Evolutionary conservation across 306 rosid genomes (phyloP).

Genomic region (Cucumis hystrix): DNA sequence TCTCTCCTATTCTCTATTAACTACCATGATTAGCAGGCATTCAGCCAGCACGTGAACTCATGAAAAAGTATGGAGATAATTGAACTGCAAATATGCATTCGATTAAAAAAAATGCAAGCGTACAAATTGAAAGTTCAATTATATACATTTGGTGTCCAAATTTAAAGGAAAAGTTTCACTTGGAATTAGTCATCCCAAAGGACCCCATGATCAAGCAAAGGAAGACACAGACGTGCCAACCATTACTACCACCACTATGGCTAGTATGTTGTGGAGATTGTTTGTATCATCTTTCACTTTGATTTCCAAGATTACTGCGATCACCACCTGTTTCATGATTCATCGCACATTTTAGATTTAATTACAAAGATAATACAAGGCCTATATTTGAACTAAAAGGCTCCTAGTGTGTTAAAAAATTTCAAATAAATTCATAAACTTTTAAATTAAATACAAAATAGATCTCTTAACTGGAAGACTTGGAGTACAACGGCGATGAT

Average conservation of each 20-base stretch:
- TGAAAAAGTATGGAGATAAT: background rate
- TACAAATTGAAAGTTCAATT: background rate
- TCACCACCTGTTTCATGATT: slow-evolving; percentile 30
- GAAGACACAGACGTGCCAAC: slow-evolving; percentile 53
- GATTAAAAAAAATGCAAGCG: background rate
- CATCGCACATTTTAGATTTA: no score
- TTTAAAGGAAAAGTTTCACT: slow-evolving; percentile 73
- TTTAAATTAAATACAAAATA: no score
- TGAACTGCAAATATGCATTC: background rate
- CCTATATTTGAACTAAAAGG: no score
- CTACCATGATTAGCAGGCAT: background rate
- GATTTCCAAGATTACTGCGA: slow-evolving; percentile 43
- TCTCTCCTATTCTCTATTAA: background rate
- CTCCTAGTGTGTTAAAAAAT: no score
- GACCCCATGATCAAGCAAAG: slow-evolving; percentile 97
- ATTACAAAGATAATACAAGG: no score
- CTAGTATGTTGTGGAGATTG: slow-evolving; percentile 23
- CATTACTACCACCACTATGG: slow-evolving; percentile 46
- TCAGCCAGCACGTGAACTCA: background rate
- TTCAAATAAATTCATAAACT: no score
- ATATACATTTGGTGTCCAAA: slow-evolving; percentile 96
- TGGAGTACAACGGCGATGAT: slow-evolving; percentile 52
- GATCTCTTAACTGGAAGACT: slow-evolving; percentile 39
- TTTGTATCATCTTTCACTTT: slow-evolving; percentile 33
- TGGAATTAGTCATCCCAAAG: slow-evolving; percentile 72